Evolutionary conservation across 306 rosid genomes (phyloP).

Genomic region (Oemleria cerasiformis): DNA sequence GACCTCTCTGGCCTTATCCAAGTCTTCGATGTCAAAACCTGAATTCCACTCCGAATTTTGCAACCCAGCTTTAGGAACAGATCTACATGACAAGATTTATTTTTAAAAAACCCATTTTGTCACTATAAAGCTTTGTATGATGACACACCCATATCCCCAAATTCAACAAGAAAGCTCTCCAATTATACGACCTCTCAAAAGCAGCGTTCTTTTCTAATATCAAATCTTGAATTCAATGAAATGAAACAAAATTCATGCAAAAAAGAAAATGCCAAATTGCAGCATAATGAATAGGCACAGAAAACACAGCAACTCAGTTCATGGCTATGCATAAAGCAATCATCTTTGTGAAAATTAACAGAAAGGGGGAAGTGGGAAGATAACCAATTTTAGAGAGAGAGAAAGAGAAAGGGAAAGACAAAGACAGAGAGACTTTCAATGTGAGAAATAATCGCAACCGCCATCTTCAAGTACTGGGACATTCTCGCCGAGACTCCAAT

Average conservation of each 20-base stretch:
- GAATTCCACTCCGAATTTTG: constrained; percentile 27
- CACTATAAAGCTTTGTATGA: neutral
- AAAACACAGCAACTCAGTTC: constrained; percentile 17
- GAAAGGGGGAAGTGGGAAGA: neutral
- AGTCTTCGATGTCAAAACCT: constrained; percentile 55
- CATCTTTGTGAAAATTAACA: neutral
- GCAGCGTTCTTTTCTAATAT: neutral
- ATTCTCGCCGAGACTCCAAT: constrained; percentile 49
- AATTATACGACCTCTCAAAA: neutral
- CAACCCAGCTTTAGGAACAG: constrained; percentile 12
- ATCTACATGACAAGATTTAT: constrained; percentile 21
- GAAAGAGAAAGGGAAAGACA: neutral
- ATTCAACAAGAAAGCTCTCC: constrained; percentile 3
- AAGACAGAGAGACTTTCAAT: neutral
- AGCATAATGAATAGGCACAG: constrained; percentile 10
- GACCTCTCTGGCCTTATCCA: constrained; percentile 81
- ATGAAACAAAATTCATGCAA: neutral
- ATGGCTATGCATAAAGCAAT: constrained; percentile 7
- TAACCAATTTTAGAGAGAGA: constrained; percentile 12
- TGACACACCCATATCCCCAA: neutral
- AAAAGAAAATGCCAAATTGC: constrained; percentile 12
- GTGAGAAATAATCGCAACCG: neutral
- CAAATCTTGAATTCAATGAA: constrained; percentile 15
- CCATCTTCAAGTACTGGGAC: constrained; percentile 74
- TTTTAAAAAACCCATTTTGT: neutral